Percentiles rank a stretch among this genome's conserved stretches.
These are phyloP conservation scores for Xylariaceae sp. DNA, from an alignment of 2,329 filamentous ascomycete species.

Conservation along the genomic window DNA sequence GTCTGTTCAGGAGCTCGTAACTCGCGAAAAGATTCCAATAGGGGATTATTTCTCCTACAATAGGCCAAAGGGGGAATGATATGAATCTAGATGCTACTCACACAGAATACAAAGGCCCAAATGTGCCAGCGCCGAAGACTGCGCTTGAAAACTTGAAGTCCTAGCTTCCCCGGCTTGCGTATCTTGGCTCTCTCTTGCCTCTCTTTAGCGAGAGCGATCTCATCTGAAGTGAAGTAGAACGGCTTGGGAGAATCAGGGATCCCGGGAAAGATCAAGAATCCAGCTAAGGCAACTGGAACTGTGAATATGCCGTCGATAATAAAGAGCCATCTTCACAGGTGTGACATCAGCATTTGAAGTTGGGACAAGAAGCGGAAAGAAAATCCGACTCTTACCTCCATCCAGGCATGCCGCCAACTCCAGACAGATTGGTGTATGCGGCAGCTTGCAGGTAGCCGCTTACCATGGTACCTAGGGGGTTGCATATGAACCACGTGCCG, in stretches of 20 bases:
- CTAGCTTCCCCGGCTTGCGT: conserved; percentile 44
- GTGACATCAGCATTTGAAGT: conserved; percentile 1
- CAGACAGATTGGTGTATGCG: conserved; percentile 27
- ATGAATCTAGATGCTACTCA: too few species aligned
- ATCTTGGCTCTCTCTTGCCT: conserved; percentile 37
- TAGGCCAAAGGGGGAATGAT: too few species aligned
- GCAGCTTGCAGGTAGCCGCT: conserved; percentile 37
- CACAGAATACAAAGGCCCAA: conserved; percentile 49
- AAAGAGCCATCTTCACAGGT: conserved; percentile 52
- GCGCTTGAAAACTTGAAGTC: conserved; percentile 47
- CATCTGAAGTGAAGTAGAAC: conserved; percentile 40
- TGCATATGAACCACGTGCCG: conserved; percentile 35
- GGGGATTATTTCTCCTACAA: too few species aligned
- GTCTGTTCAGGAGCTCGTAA: too few species aligned
- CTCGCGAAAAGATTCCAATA: too few species aligned
- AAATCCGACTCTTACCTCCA: conserved; percentile 19
- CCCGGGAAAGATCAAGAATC: conserved; percentile 49
- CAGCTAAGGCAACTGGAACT: conserved; percentile 53
- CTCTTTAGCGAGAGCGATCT: conserved; percentile 42
- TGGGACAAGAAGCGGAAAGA: not conserved
- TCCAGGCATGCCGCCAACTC: conserved; percentile 24
- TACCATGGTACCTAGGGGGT: conserved; percentile 36
- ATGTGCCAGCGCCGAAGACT: conserved; percentile 54
- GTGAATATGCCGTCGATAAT: conserved; percentile 60
- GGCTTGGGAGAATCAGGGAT: conserved; percentile 45